Base-by-base conservation (phyloP, 1,284 basidiomycete species). In the Chalciporus piperatoides region DNA sequence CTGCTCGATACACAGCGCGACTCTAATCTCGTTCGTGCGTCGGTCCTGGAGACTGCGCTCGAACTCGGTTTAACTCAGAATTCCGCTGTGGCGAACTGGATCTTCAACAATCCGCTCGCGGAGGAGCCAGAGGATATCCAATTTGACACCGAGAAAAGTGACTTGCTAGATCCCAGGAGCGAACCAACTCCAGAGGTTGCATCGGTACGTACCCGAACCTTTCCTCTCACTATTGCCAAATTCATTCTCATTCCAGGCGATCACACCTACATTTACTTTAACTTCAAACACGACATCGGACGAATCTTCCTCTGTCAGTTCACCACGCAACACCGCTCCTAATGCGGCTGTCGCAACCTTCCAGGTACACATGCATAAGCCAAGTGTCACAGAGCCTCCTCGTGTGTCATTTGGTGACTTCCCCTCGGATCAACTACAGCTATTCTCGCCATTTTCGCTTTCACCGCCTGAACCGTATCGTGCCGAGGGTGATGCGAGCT, bases 1-100 rank as follows among this genome's bases (percentile, higher is more conserved):
- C 35, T 17, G 14, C 19, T 17, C 2, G 37, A 41, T 35, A 2
- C 45, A 1, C 51, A 55, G 33, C 77, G 82, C 28, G 71, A 79
- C 56, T 82, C 82, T 1, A 75, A 71, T 58, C 62, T 75, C 19
- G 68, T 87, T 17, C 76, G 84, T 19, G 83, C 84, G 1, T 86
- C 84, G 12, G 83, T 87, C 32, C 74, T 86, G 36, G 83, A 87
- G 57, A 81, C 74, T 19, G 84, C 84, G 6, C 69, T 87, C 27
- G 72, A 82, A 58, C 73, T 87, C 8, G 84, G 84, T 5, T 61
- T 86, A 14, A 76, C 76, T 21, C 72, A 64, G 32, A 83, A 75
- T 53, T 69, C 73, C 21, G 72, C 77, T 12, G 79, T 86, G 19
- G 75, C 81, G 6, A 72, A 80, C 53, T 84, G 84, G 81, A 83